Evolutionary conservation across 306 rosid genomes (phyloP).

Genomic region (Quillaja saponaria): DNA sequence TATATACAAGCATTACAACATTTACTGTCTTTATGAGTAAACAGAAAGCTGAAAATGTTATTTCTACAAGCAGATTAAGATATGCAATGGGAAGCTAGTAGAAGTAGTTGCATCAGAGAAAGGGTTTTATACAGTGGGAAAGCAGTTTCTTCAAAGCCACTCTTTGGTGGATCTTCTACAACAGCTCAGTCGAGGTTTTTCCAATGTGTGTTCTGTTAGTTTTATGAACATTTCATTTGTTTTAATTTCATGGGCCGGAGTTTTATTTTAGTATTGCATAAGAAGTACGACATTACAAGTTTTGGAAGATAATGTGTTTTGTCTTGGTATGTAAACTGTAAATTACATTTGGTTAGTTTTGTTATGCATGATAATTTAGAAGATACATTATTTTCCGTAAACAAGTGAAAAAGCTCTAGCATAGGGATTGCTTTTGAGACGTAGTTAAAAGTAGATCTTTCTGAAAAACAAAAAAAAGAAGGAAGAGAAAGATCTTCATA

Average conservation of each 20-base stretch:
- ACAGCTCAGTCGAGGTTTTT: slow-evolving; percentile 89
- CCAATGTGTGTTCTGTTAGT: slow-evolving; percentile 53
- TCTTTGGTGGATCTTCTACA: slow-evolving; percentile 91
- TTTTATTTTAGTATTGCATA: too few species aligned
- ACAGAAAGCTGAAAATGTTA: slow-evolving; percentile 20
- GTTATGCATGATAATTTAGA: too few species aligned
- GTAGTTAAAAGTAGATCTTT: too few species aligned
- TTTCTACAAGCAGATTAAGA: slow-evolving; percentile 64
- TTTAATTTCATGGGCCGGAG: not conserved
- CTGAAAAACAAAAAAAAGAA: too few species aligned
- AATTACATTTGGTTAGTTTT: too few species aligned
- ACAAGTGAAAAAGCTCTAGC: too few species aligned
- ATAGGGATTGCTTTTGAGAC: too few species aligned
- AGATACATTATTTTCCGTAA: too few species aligned
- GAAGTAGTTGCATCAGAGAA: slow-evolving; percentile 80
- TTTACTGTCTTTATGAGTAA: not conserved
- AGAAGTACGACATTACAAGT: not conserved
- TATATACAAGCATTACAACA: not conserved
- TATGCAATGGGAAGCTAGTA: slow-evolving; percentile 82
- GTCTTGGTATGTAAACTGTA: too few species aligned
- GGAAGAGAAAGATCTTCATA: too few species aligned
- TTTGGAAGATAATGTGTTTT: not conserved
- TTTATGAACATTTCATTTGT: not conserved
- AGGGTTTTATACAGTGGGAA: slow-evolving; percentile 82
- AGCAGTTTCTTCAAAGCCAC: slow-evolving; percentile 65